phyloP scores from a whole-genome alignment of 2,329 filamentous ascomycete species.

The Rhinocladiella similis region DNA sequence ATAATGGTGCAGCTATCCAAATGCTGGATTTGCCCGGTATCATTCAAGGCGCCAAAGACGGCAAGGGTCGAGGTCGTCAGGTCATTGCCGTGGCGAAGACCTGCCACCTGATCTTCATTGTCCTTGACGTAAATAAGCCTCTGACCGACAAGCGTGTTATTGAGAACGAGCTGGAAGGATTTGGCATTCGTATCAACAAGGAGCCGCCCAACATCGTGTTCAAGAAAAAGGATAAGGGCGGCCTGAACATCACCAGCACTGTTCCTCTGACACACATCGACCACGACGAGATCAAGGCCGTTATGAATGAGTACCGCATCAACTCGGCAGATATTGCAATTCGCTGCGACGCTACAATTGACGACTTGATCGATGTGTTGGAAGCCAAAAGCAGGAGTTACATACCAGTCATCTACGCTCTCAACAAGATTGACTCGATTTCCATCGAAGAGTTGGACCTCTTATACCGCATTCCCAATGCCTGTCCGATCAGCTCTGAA shows the following conservation, averaged over 20 bases:
- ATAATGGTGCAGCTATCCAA: slow-evolving; percentile 96
- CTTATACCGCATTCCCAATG: slow-evolving; percentile 93
- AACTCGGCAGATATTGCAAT: slow-evolving; percentile 96
- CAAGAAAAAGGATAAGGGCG: slow-evolving; percentile 99
- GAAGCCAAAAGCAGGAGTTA: slow-evolving; percentile 94
- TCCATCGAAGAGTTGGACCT: slow-evolving; percentile 96
- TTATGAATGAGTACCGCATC: slow-evolving; percentile 96
- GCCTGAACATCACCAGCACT: slow-evolving; percentile 93
- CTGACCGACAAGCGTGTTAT: slow-evolving; percentile 96
- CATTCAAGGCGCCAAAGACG: slow-evolving; percentile 97
- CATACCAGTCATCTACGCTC: slow-evolving; percentile 97
- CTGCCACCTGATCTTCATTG: slow-evolving; percentile 97
- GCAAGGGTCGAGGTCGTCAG: slow-evolving; percentile 93
- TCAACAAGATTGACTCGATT: slow-evolving; percentile 99
- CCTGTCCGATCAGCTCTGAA: slow-evolving; percentile 95
- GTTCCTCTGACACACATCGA: slow-evolving; percentile 90
- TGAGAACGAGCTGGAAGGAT: slow-evolving; percentile 91
- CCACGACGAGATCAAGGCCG: slow-evolving; percentile 94
- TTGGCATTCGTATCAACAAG: slow-evolving; percentile 98
- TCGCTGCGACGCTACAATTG: slow-evolving; percentile 93
- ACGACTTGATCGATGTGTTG: slow-evolving; percentile 93
- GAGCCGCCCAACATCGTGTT: slow-evolving; percentile 97
- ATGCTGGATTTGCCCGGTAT: slow-evolving; percentile 99
- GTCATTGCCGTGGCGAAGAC: slow-evolving; percentile 99
- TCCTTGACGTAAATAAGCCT: slow-evolving; percentile 97